These are phyloP conservation scores for Phytophthora podocarpi DNA, from an alignment of 352 stramenopile genomes.

Conservation along the genomic window DNA sequence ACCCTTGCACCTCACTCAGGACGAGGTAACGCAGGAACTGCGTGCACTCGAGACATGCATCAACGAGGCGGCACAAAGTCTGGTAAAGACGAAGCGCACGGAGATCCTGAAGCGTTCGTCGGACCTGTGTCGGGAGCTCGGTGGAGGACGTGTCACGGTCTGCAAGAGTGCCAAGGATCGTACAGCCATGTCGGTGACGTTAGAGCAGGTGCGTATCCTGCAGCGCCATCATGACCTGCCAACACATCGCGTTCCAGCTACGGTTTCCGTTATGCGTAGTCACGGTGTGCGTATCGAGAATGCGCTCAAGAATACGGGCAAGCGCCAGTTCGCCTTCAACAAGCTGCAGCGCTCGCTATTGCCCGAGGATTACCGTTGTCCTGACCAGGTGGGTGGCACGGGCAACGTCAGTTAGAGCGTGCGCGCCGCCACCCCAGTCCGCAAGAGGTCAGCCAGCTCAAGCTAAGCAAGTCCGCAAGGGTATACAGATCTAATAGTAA, in stretches of 20 bases:
- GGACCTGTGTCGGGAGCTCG: conserved; percentile 85
- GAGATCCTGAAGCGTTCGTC: conserved; percentile 86
- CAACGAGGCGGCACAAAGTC: conserved; percentile 77
- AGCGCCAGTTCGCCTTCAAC: conserved; percentile 90
- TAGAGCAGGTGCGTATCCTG: conserved; percentile 93
- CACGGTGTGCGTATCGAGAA: conserved; percentile 90
- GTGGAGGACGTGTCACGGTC: conserved; percentile 93
- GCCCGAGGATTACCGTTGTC: conserved; percentile 86
- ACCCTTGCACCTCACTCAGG: conserved; percentile 67
- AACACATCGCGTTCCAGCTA: conserved; percentile 71
- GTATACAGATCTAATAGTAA: conserved; percentile 46
- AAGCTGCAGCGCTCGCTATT: conserved; percentile 88
- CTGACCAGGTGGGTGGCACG: conserved; percentile 80
- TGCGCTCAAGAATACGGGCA: conserved; percentile 90
- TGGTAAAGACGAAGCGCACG: conserved; percentile 87
- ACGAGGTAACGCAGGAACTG: conserved; percentile 75
- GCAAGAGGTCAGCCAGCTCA: conserved; percentile 3
- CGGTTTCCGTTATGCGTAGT: conserved; percentile 87
- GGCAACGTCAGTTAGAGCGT: conserved; percentile 81
- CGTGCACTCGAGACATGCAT: conserved; percentile 66
- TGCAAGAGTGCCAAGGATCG: conserved; percentile 98
- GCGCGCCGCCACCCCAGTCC: not conserved
- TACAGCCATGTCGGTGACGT: conserved; percentile 97
- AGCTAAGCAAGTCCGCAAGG: conserved; percentile 15
- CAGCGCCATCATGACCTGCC: conserved; percentile 84